Conservation (phyloP, 805 yeast species). For the Schwanniomyces yamadae region DNA sequence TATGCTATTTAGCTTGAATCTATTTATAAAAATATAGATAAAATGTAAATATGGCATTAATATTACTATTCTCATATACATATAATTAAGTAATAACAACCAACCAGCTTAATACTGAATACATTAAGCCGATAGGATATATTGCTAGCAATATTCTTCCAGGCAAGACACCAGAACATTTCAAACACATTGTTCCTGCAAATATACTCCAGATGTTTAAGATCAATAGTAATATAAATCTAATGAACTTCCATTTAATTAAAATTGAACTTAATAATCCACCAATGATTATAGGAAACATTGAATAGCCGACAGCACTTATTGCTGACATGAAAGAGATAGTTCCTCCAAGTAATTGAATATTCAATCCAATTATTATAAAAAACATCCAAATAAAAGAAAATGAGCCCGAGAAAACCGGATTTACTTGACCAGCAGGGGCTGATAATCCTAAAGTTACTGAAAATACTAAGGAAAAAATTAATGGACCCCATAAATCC, state of each 20-base stretch:
- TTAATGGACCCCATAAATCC: slow-evolving; percentile 73
- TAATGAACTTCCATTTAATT: slow-evolving; percentile 46
- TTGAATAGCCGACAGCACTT: slow-evolving; percentile 67
- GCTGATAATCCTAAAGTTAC: slow-evolving; percentile 52
- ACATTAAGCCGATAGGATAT: slow-evolving; percentile 65
- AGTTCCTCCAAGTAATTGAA: slow-evolving; percentile 60
- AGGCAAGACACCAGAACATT: slow-evolving; percentile 64
- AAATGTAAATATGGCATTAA: neutral
- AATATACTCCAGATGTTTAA: slow-evolving; percentile 62
- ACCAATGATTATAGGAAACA: slow-evolving; percentile 62
- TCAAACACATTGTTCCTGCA: slow-evolving; percentile 60
- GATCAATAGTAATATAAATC: slow-evolving; percentile 46
- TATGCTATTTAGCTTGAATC: too few relatives aligned
- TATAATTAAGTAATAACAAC: slow-evolving; percentile 53
- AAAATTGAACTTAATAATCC: slow-evolving; percentile 47
- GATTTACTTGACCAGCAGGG: slow-evolving; percentile 43
- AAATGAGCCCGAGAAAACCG: slow-evolving; percentile 63
- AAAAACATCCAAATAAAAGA: slow-evolving; percentile 63
- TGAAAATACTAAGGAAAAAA: slow-evolving; percentile 57
- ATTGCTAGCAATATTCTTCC: slow-evolving; percentile 61
- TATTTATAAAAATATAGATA: too few relatives aligned
- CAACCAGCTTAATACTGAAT: slow-evolving; percentile 63
- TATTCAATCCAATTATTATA: slow-evolving; percentile 59
- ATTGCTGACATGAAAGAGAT: slow-evolving; percentile 67
- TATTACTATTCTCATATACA: neutral